These are phyloP conservation scores for Beauveria sp. DNA, from an alignment of 2,329 filamentous ascomycete species.

Conservation along the genomic window DNA sequence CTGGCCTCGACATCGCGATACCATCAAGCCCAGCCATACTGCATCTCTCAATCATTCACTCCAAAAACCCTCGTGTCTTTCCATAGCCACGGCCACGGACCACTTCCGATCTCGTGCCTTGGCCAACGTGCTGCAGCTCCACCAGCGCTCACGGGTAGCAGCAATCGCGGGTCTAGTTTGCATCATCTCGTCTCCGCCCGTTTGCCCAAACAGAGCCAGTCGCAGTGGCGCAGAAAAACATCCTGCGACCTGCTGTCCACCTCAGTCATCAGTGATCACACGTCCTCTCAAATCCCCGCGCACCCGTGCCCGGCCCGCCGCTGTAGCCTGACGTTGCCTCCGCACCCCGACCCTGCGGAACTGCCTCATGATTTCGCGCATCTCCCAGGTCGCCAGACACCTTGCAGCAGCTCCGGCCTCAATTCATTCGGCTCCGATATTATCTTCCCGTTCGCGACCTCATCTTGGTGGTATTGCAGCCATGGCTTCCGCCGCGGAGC, in stretches of 20 bases:
- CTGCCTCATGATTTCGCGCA: constrained; percentile 62
- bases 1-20: not conserved
- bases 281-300: not conserved
- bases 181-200: constrained; percentile 6
- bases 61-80: too few species aligned
- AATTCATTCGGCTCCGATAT: constrained; percentile 23
- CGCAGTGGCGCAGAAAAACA: not conserved
- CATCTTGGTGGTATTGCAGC: constrained; percentile 17
- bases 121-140: not conserved
- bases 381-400: constrained; percentile 68
- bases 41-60: not conserved
- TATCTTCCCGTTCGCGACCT: constrained; percentile 14
- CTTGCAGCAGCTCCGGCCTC: constrained; percentile 32
- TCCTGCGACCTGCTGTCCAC: not conserved
- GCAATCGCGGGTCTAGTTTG: constrained; percentile 2
- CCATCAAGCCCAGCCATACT: not conserved
- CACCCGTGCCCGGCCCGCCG: not conserved
- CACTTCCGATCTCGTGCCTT: not conserved
- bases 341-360: not conserved
- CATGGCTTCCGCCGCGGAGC: constrained; percentile 45
- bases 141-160: constrained; percentile 1
- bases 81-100: not conserved
- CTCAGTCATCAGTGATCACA: not conserved
- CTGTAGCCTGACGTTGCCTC: not conserved
- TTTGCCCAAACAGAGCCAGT: not conserved